Base-by-base conservation (phyloP, 1,284 basidiomycete species). In the Bjerkandera adusta region DNA sequence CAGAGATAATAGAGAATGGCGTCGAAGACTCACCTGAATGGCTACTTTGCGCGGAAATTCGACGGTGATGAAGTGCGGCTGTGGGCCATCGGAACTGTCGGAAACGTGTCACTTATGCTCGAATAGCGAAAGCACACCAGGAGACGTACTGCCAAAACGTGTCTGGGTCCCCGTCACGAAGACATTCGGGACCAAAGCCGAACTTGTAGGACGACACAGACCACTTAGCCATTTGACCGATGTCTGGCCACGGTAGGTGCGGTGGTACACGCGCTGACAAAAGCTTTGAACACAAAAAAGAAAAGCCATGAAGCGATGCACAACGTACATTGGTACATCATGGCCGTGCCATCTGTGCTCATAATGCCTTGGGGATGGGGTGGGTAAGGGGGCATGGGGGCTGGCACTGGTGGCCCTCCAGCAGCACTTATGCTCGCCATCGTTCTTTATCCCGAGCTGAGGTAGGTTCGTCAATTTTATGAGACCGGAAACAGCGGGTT, bases 151-250 rank as follows among this genome's bases (percentile, higher is more conserved):
- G 97, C 97, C 97, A 99, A 58, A 98, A 95, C 0, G 94, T 97
- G 34, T 90, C 85, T 33, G 91, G 85, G 61, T 97, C 89, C 18
- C 81, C 79, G 58, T 98, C 94, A 12, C 84, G 77, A 41, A 99
- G 72, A 68, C 95, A 94, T 59, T 95, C 91, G 13, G 94, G 85
- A 4, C 96, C 95, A 61, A 96, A 97, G 1, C 95, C 95, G 55
- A 95, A 96, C 67, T 99, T 99, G 69, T 84, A 93, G 0, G 90
- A 94, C 15, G 94, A 97, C 6, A 99, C 93, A n/a, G 89, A 88
- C 97, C 97, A 99, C 54, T 87, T 86, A 18, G 90, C 95, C 15
- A 90, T 77, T 43, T 82, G 72, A 10, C 89, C 89, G 43, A 93
- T 89, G 65, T 93, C 88, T 16, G 87, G 86, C 80, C 79, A 86